These are phyloP conservation scores for Mycocalia duriaeana DNA, from an alignment of 1,284 basidiomycete genomes.

Conservation along the genomic window DNA sequence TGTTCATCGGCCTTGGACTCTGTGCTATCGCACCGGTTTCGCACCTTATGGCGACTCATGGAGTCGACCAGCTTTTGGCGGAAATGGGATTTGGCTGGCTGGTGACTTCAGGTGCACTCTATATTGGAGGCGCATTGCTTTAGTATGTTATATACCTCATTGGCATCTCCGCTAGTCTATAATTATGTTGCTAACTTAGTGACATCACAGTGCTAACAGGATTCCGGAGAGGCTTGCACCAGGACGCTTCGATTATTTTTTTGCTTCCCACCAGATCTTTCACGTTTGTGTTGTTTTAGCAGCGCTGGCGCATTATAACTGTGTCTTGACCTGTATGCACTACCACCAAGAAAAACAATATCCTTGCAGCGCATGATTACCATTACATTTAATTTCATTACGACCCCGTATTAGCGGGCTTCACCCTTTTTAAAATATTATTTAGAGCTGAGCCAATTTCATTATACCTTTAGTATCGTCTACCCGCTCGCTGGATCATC, in stretches of 20 bases:
- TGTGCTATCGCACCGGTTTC: slow-evolving; percentile 68
- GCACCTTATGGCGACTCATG: slow-evolving; percentile 62
- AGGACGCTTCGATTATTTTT: slow-evolving; percentile 78
- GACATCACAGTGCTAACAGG: slow-evolving; percentile 62
- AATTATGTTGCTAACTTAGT: too few relatives aligned
- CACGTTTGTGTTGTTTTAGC: slow-evolving; percentile 79
- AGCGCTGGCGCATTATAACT: slow-evolving; percentile 70
- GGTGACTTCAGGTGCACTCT: slow-evolving; percentile 60
- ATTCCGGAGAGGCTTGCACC: slow-evolving; percentile 78
- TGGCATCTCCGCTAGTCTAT: slow-evolving; percentile 1
- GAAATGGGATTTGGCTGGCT: slow-evolving; percentile 73
- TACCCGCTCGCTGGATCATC: too few relatives aligned
- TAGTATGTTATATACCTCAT: slow-evolving; percentile 58
- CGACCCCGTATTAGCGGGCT: too few relatives aligned
- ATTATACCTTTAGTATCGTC: too few relatives aligned
- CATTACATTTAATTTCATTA: too few relatives aligned
- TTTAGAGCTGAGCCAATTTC: too few relatives aligned
- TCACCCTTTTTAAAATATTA: too few relatives aligned
- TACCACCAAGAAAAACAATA: too few relatives aligned
- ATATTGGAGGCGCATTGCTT: slow-evolving; percentile 73
- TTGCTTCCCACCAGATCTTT: slow-evolving; percentile 85
- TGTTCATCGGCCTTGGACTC: slow-evolving; percentile 80
- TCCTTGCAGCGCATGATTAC: too few relatives aligned
- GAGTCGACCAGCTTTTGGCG: slow-evolving; percentile 45
- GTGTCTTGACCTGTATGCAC: slow-evolving; percentile 51